Evolutionary conservation across 2,329 filamentous ascomycete genomes (phyloP), one percentile per base, ranked within the genome.

Genomic region (Phialophora tarda): DNA sequence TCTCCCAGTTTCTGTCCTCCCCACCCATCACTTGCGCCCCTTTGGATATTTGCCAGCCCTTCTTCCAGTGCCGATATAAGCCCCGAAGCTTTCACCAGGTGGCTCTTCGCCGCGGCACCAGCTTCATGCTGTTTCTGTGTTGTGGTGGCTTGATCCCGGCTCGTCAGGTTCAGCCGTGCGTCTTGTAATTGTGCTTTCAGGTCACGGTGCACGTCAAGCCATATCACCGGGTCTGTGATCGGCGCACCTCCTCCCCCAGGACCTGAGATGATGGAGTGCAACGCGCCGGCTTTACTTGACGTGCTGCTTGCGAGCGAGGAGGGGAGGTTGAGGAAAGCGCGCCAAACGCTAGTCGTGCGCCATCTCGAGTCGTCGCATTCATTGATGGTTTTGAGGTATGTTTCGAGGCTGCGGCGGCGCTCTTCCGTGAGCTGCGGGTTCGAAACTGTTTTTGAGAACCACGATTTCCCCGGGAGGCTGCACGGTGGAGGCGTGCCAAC

Each of bases 171-270:
- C 23, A 86, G 75, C 8, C 87, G 75, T 1, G 86, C 85, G 64
- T 87, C 83, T 71, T 88, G 86, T n/a, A 89, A 78, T 64, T 85
- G 83, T 7, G 79, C 75, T 75, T 89, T 89, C 70, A 89, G 79
- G 60, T 88, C 84, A 2, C 83, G 75, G 73, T 87, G 85, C 67
- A 83, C 83, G 73, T 89, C 86, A 17, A 89, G 78, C 87, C 87
- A 89, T 28, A 86, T 80, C 2, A 82, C 83, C n/a, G 83, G 83
- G 71, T 84, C 82, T 30, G 78, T 81, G 59, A 83, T 82, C 0
- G 80, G 75, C 8, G 71, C 74, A 68, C 73, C 73, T 3, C 69
- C 71, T 34, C 71, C 63, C 55, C 79, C 65, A 0, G 80, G 78
- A 4, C 79, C 79, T 4, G 78, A 80, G 41, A 81, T 75, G 4